A percentile compares a stretch with the other conserved stretches of the same genome.
Evolutionary conservation across 768 basidiomycete genomes (phyloP).

Genomic region (Boletus rex-veris): DNA sequence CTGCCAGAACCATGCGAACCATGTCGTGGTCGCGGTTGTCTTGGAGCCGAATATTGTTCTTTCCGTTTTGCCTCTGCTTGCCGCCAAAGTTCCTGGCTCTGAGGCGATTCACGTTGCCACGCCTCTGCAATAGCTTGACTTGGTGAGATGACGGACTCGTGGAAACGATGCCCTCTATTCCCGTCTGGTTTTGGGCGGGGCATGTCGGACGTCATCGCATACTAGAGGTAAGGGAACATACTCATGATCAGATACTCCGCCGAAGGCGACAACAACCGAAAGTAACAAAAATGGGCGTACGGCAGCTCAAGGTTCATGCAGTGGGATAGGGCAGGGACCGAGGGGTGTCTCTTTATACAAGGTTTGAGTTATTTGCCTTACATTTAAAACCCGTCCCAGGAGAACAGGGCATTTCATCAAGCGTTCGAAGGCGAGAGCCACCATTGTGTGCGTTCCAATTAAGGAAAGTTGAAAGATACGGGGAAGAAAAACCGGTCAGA

Average conservation of each 20-base stretch:
- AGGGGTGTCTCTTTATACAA: slow-evolving; percentile 34
- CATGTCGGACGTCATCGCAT: slow-evolving; percentile 37
- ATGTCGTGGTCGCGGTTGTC: slow-evolving; percentile 34
- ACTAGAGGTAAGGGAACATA: slow-evolving; percentile 28
- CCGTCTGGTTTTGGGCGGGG: slow-evolving; percentile 34
- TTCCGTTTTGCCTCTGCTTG: slow-evolving; percentile 48
- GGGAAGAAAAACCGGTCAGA: slow-evolving; percentile 27
- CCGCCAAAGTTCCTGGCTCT: slow-evolving; percentile 59
- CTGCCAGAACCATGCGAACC: slow-evolving; percentile 38
- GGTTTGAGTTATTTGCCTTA: slow-evolving; percentile 31
- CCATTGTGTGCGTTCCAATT: slow-evolving; percentile 32
- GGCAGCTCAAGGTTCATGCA: slow-evolving; percentile 36
- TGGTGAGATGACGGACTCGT: slow-evolving; percentile 39
- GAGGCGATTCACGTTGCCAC: slow-evolving; percentile 60
- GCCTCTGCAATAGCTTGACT: slow-evolving; percentile 65
- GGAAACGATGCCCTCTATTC: slow-evolving; percentile 27
- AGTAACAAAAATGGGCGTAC: slow-evolving; percentile 34
- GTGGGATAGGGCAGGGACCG: slow-evolving; percentile 31
- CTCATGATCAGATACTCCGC: slow-evolving; percentile 28
- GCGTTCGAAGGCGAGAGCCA: slow-evolving; percentile 21
- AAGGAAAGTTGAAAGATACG: slow-evolving; percentile 34
- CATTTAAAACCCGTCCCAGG: slow-evolving; percentile 27
- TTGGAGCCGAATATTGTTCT: slow-evolving; percentile 42
- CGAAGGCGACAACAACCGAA: slow-evolving; percentile 20
- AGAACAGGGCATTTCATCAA: slow-evolving; percentile 16